A percentile compares a stretch with the other conserved stretches of the same genome.
phyloP scores from a whole-genome alignment of 805 yeast genomes.

The Nakazawaea laoshanensis region DNA sequence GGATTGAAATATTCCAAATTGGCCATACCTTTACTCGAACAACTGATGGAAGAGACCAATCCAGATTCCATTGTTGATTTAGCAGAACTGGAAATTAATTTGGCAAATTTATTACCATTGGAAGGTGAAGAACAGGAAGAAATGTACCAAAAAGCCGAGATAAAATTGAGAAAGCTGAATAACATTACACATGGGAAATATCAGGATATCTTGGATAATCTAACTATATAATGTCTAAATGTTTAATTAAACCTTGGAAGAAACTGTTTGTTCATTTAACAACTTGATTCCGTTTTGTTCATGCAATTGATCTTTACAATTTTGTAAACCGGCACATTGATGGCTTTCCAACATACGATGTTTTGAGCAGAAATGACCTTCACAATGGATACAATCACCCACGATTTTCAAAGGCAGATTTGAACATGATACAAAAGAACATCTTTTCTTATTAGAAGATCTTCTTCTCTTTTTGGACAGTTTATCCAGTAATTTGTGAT shows the following conservation, averaged over 20 bases:
- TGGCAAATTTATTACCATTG: conserved; percentile 65
- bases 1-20: conserved; percentile 37
- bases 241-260: conserved; percentile 46
- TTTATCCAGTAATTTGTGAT: neutral
- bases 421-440: conserved; percentile 51
- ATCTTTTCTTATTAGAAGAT: conserved; percentile 31
- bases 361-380: conserved; percentile 78
- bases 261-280: conserved; percentile 78
- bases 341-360: conserved; percentile 86
- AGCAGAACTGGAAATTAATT: conserved; percentile 78
- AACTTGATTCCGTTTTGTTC: conserved; percentile 78
- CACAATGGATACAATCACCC: conserved; percentile 81
- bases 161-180: conserved; percentile 60
- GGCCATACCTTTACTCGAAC: conserved; percentile 50
- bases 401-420: conserved; percentile 59
- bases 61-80: conserved; percentile 77
- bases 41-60: conserved; percentile 61
- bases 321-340: conserved; percentile 66
- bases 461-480: conserved; percentile 21
- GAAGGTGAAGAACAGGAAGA: conserved; percentile 62
- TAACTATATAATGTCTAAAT: conserved; percentile 12
- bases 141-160: conserved; percentile 63
- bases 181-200: conserved; percentile 73
- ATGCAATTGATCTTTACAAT: conserved; percentile 75
- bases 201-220: conserved; percentile 52